Evolutionary conservation across 768 basidiomycete genomes (phyloP), one percentile per base, ranked within the genome.

Genomic region (Xerocomellus chrysenteron): DNA sequence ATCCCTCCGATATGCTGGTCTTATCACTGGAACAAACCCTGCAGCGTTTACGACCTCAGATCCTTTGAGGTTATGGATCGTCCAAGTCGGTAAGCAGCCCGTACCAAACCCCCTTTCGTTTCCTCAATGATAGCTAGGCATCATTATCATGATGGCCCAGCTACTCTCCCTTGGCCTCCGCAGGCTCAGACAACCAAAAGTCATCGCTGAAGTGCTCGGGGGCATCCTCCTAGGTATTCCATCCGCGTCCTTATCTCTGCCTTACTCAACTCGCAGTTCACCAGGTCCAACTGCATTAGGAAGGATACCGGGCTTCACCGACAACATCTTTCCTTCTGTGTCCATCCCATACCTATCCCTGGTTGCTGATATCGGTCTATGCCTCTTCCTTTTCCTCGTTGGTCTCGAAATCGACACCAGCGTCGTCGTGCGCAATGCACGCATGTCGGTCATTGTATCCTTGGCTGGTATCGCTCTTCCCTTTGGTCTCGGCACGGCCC

Each of bases 371-470:
- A 91, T 98, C 58, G 96, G 92, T 7, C 80, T 92, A 5, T 87
- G 87, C 60, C 82, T 94, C 43, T 94, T 93, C 74, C 82, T 98
- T 14, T 98, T 97, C 76, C 82, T 98, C 57, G 88, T 98, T 40
- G 96, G 96, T 3, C 85, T 96, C 35, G 91, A 93, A 76, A 94
- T 97, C 55, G 97, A 98, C 55, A 74, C 80, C 0, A 73, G 76
- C 5, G 77, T 98, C 56, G 87, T 98, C 72, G 86, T 80, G 64
- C 86, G 88, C 40, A 90, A 92, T 77, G 85, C 82, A 1, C 79
- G 84, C 10, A 75, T 86, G 11, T 90, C 88, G 0, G 72, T 73
- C 4, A 79, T 84, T 2, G 85, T 98, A 51, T 87, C 92, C 1
- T 61, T 90, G 2, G 89, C 87, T 0, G 96, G 96, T 2, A 92